Conservation (phyloP, 371 early-diverging fungal genomes). For the Mucor saturninus region DNA sequence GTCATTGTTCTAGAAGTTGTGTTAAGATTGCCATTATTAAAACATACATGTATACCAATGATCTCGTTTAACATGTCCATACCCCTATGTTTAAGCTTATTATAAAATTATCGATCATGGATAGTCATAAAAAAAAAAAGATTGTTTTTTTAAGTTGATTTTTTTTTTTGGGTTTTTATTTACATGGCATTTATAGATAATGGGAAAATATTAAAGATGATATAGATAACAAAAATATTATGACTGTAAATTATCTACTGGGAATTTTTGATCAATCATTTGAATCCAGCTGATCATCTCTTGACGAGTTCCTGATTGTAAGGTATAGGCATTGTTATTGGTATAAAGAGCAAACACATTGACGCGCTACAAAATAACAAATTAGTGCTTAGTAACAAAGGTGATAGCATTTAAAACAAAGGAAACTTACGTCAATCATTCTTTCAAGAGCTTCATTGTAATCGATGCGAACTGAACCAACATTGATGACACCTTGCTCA, state of each 20-base stretch:
- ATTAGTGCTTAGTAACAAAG: background rate
- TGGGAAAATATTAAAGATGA: no score
- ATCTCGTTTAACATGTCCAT: no score
- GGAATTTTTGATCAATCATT: constrained; percentile 69
- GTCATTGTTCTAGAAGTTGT: no score
- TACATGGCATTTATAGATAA: no score
- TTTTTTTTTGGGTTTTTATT: no score
- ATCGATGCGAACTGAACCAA: constrained; percentile 73
- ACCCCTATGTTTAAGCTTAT: no score
- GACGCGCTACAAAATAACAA: constrained; percentile 48
- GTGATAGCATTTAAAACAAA: background rate
- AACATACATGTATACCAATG: no score
- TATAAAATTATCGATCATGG: no score
- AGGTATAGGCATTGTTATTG: constrained; percentile 74
- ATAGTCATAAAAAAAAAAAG: no score
- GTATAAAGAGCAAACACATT: constrained; percentile 84
- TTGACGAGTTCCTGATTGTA: constrained; percentile 70
- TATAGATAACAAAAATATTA: background rate
- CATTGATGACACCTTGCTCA: constrained; percentile 76
- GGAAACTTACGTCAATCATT: constrained; percentile 62
- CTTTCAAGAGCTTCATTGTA: constrained; percentile 69
- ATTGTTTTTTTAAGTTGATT: no score
- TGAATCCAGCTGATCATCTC: constrained; percentile 83
- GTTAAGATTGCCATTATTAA: no score
- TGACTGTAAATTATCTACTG: constrained; percentile 36